Evolutionary conservation across 108 stramenopile genomes (phyloP), one percentile per base, ranked within the genome.

Genomic region (Conticribra guillardii): DNA sequence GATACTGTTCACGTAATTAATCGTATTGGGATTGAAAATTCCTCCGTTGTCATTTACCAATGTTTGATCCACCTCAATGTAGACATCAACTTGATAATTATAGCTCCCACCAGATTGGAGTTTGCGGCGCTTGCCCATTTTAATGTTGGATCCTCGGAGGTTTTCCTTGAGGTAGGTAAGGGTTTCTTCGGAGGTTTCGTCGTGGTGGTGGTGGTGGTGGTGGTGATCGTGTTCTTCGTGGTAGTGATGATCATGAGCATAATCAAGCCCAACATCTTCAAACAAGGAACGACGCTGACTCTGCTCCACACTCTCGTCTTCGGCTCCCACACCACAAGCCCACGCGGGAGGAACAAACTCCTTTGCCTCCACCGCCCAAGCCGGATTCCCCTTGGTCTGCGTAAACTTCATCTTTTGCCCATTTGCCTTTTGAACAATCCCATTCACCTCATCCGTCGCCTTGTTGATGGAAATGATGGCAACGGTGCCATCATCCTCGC

Each of bases 1-100:
- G 7, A 72, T 47, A 4, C 29, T 14, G 31, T 72, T 56, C 15
- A 72, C 48, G 23, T 72, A 72, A 19, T 63, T 48, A 5, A 64
- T 8, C n/a, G 71, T 51, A 22, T 41, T 41, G 37, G 37, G 11
- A n/a, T n/a, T n/a, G n/a, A n/a, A n/a, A 5, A 41, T 9, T 9
- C 37, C 30, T 14, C 56, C 56, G 29, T 27, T 57, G 1, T 0
- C 15, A 31, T 0, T 57, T 1, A 30, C 30, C 31, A 57, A 57
- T 1, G 56, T 33, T 21, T 57, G 22, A 33, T 57, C 56, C 21
- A 57, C 29, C 30, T 57, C 56, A 31, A 57, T 32, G 31, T 30
- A 57, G 30, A 57, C 28, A 28, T 57, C 56, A 0, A 57, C 56
- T 33, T 33, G 33, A 32, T 5, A 57, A 0, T 30, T 18, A 28